A percentile compares a stretch with the other conserved stretches of the same genome.
phyloP scores from a whole-genome alignment of 2,329 filamentous ascomycete species.

The Penicillium digitatum region DNA sequence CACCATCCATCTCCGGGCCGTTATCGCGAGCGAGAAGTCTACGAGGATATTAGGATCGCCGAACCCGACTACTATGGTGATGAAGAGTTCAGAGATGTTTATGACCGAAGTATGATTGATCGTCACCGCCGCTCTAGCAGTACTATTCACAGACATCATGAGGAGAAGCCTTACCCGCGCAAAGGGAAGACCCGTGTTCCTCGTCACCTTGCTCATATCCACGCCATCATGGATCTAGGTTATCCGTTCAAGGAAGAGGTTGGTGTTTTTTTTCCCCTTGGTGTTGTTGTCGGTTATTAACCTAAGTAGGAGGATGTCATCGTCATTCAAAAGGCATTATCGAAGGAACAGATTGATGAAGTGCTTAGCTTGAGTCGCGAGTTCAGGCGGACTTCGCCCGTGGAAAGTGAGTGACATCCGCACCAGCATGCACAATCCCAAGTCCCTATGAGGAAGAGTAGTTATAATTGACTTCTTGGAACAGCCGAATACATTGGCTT shows the following conservation, averaged over 20 bases:
- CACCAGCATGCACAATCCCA: conserved; percentile 8
- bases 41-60: conserved; percentile 65
- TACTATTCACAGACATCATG: conserved; percentile 29
- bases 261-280: conserved; percentile 27
- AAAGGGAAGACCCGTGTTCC: conserved; percentile 90
- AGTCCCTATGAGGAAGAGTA: background rate
- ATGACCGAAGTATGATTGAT: conserved; percentile 57
- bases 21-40: conserved; percentile 55
- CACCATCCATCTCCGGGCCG: conserved; percentile 52
- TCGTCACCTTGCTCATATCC: conserved; percentile 70
- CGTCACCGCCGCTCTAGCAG: conserved; percentile 47
- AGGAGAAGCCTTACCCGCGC: conserved; percentile 60
- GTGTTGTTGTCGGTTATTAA: conserved; percentile 32
- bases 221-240: conserved; percentile 75
- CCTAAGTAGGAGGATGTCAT: conserved; percentile 66
- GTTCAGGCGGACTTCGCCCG: conserved; percentile 28
- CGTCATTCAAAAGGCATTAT: conserved; percentile 77
- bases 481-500: conserved; percentile 24
- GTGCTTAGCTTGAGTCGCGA: conserved; percentile 78
- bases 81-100: conserved; percentile 64
- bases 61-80: conserved; percentile 67
- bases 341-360: conserved; percentile 87
- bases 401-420: conserved; percentile 29
- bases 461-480: conserved; percentile 2
- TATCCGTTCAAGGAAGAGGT: conserved; percentile 88